A percentile compares a stretch with the other conserved stretches of the same genome.
phyloP scores from a whole-genome alignment of 352 stramenopile genomes.

The Thalassiosira livingstoniorum region DNA sequence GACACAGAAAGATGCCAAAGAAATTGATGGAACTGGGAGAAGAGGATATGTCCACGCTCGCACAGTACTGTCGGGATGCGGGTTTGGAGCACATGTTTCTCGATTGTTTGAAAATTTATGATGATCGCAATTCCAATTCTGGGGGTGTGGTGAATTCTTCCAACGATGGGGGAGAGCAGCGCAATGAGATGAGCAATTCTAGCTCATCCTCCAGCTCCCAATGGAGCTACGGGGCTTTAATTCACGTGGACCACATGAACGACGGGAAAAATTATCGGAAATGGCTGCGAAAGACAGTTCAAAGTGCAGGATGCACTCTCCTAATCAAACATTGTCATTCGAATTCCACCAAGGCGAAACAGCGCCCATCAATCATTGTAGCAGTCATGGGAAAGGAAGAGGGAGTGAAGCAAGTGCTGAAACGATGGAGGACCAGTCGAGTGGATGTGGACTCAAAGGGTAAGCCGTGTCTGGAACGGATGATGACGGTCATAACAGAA shows the following conservation, averaged over 20 bases:
- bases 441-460: constrained; percentile 77
- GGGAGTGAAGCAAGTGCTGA: constrained; percentile 62
- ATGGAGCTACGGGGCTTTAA: constrained; percentile 59
- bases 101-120: constrained; percentile 77
- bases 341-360: background rate
- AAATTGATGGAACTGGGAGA: constrained; percentile 53
- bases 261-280: constrained; percentile 74
- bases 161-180: background rate
- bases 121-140: constrained; percentile 21
- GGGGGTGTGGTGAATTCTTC: background rate
- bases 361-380: constrained; percentile 66
- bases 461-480: constrained; percentile 74
- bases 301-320: constrained; percentile 41
- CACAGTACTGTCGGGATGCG: constrained; percentile 65
- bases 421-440: constrained; percentile 75
- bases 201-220: constrained; percentile 2
- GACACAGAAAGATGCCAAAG: constrained; percentile 44
- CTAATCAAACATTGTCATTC: constrained; percentile 53
- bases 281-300: constrained; percentile 69
- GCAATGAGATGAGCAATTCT: constrained; percentile 8
- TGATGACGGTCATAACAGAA: constrained; percentile 74
- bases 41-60: constrained; percentile 73
- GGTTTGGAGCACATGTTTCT: constrained; percentile 76
- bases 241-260: constrained; percentile 84
- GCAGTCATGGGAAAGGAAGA: constrained; percentile 56